These are phyloP conservation scores for Geranium brycei DNA, from an alignment of 345 rosid genomes.

Conservation along the genomic window DNA sequence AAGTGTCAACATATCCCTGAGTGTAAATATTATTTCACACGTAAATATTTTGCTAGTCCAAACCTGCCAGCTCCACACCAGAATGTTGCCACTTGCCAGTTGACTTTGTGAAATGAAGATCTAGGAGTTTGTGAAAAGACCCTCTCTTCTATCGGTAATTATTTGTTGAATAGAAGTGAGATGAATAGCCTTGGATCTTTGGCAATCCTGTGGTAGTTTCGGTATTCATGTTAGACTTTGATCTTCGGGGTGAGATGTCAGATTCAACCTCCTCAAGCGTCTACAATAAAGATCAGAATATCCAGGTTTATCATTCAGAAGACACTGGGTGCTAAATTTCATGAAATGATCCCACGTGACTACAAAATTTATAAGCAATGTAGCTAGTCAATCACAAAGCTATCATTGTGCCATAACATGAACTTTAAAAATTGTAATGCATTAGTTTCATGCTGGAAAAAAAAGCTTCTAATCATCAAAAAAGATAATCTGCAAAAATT, in stretches of 20 bases:
- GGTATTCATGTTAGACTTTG: slow-evolving; percentile 1
- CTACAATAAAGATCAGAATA: slow-evolving; percentile 9
- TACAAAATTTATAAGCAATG: background rate
- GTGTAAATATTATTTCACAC: background rate
- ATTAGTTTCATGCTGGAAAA: background rate
- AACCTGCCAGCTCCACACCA: too few relatives aligned
- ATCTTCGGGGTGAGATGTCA: slow-evolving; percentile 10
- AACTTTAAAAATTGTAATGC: background rate
- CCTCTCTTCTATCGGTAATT: background rate
- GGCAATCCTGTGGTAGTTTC: slow-evolving; percentile 9
- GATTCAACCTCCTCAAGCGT: slow-evolving; percentile 18
- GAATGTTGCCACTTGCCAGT: background rate
- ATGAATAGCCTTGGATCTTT: background rate
- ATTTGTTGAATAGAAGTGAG: background rate
- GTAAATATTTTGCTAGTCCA: too few relatives aligned
- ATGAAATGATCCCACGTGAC: background rate
- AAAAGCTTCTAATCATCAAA: too few relatives aligned
- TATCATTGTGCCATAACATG: background rate
- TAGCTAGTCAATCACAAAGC: background rate
- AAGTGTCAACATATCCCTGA: too few relatives aligned
- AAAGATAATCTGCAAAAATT: too few relatives aligned
- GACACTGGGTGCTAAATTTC: background rate
- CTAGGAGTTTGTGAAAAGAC: background rate
- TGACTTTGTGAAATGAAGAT: background rate
- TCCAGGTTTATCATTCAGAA: background rate